A percentile compares a stretch with the other conserved stretches of the same genome.
phyloP scores from a whole-genome alignment of 495 filamentous ascomycete genomes.

The Haplographium delicatum region DNA sequence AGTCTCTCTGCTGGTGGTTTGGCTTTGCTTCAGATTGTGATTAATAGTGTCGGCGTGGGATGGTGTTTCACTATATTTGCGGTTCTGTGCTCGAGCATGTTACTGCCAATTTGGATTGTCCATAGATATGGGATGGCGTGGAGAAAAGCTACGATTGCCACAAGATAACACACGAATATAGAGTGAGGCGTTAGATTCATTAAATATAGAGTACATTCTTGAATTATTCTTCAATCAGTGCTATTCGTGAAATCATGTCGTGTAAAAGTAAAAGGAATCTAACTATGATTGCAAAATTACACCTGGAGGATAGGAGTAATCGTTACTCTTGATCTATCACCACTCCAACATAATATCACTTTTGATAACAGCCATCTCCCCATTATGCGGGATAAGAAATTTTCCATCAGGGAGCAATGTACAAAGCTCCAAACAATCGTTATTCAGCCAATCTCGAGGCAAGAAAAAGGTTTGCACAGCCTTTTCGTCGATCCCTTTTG shows the following conservation, averaged over 20 bases:
- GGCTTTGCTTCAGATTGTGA: constrained; percentile 20
- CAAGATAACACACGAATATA: too few species aligned
- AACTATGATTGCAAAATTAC: too few species aligned
- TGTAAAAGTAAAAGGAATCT: too few species aligned
- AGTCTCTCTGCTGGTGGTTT: constrained; percentile 16
- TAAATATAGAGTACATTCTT: too few species aligned
- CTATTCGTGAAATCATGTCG: too few species aligned
- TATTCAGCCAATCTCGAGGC: background rate
- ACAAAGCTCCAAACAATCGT: background rate
- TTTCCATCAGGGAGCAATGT: background rate
- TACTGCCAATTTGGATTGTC: background rate
- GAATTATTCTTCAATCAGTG: too few species aligned
- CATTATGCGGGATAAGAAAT: background rate
- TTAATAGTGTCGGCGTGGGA: constrained; percentile 17
- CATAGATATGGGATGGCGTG: background rate
- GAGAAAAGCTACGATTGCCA: too few species aligned
- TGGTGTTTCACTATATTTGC: constrained; percentile 24
- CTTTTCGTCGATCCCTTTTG: background rate
- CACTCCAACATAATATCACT: too few species aligned
- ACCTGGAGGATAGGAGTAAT: too few species aligned
- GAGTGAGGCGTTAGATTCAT: too few species aligned
- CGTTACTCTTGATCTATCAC: too few species aligned
- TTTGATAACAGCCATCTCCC: background rate
- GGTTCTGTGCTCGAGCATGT: constrained; percentile 2
- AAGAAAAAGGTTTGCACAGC: background rate